These are phyloP conservation scores for Sporothrix luriei DNA, from an alignment of 2,329 filamentous ascomycete species.

Conservation along the genomic window DNA sequence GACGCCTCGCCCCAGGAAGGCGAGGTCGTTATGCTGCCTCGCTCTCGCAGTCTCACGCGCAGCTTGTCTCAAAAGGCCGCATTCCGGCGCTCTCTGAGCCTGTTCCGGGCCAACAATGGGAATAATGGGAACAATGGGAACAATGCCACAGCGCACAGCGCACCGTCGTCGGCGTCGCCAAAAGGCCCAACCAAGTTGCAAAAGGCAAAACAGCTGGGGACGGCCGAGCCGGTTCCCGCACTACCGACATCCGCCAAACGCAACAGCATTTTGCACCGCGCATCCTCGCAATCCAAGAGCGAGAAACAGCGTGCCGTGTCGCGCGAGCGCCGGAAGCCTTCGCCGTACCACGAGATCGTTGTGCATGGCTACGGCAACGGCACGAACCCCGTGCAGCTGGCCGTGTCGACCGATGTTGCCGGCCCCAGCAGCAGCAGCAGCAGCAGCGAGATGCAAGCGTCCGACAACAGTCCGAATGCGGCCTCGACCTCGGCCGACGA, in stretches of 20 bases:
- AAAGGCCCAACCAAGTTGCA: background rate
- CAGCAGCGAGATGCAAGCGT: background rate
- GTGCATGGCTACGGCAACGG: constrained; percentile 59
- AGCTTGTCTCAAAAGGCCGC: constrained; percentile 41
- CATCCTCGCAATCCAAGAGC: background rate
- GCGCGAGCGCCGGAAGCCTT: background rate
- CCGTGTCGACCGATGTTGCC: background rate
- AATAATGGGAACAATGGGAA: background rate
- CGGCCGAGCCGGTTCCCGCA: background rate
- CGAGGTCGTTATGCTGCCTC: constrained; percentile 32
- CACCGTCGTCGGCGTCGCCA: background rate
- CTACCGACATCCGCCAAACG: background rate
- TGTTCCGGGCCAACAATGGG: constrained; percentile 38
- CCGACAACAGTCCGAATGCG: background rate
- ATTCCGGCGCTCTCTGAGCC: constrained; percentile 43
- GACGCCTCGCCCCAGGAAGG: background rate
- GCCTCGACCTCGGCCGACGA: background rate
- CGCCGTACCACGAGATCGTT: constrained; percentile 54
- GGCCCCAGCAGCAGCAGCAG: background rate
- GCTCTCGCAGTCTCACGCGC: constrained; percentile 40
- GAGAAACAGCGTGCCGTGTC: background rate
- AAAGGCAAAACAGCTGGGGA: constrained; percentile 21
- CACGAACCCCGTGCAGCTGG: constrained; percentile 43
- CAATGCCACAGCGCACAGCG: constrained; percentile 2
- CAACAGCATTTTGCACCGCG: constrained; percentile 19